These are phyloP conservation scores for Neurospora sp. DNA, from an alignment of 495 filamentous ascomycete species.

Conservation along the genomic window DNA sequence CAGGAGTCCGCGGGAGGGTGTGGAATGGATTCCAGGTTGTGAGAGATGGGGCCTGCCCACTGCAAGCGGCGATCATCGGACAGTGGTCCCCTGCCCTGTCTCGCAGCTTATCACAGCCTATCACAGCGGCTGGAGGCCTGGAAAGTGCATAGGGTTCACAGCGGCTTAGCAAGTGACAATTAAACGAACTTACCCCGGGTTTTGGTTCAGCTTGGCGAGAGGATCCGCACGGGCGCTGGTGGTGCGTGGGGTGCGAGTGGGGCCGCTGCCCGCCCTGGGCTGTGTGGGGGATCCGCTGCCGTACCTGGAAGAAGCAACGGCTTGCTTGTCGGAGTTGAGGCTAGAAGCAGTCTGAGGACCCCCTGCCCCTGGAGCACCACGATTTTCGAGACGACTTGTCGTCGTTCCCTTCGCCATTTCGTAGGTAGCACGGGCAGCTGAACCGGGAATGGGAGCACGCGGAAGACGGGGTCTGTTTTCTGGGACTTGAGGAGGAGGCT, in stretches of 20 bases:
- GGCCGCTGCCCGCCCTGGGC: background rate
- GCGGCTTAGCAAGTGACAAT: background rate
- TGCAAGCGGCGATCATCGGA: background rate
- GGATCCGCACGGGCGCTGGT: background rate
- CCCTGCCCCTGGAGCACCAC: background rate
- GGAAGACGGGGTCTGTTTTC: background rate
- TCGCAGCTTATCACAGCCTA: background rate
- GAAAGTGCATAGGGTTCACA: background rate
- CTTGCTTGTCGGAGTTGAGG: background rate
- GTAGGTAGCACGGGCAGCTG: background rate
- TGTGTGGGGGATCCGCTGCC: background rate
- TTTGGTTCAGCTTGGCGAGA: slow-evolving; percentile 4
- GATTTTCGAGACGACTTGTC: background rate
- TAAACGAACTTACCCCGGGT: slow-evolving; percentile 1
- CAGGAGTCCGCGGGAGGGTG: background rate
- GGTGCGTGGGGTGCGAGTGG: background rate
- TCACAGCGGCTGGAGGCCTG: background rate
- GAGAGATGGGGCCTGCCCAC: background rate
- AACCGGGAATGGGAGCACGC: background rate
- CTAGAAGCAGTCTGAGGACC: background rate
- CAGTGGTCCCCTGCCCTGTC: background rate
- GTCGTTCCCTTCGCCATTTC: background rate
- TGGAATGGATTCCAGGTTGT: background rate
- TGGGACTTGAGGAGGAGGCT: background rate
- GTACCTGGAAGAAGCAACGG: background rate